These are phyloP conservation scores for Teratosphaeria gauchensis DNA, from an alignment of 2,329 filamentous ascomycete genomes.

Conservation along the genomic window DNA sequence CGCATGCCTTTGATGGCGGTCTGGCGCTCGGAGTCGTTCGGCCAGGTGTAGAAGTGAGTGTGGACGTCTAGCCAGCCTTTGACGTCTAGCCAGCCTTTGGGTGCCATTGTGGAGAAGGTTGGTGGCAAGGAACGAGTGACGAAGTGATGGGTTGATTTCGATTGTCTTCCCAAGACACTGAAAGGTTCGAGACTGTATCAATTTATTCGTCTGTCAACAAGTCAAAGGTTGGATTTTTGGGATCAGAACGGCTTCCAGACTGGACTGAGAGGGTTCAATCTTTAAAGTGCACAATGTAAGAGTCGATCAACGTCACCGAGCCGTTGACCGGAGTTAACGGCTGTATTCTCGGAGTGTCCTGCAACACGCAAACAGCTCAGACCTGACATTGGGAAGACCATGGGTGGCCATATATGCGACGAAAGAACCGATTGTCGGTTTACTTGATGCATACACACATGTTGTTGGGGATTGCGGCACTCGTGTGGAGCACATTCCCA, in stretches of 20 bases:
- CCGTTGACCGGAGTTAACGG: not conserved
- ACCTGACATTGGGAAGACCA: no score
- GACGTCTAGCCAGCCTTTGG: no score
- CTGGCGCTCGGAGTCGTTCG: not conserved
- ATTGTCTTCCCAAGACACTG: no score
- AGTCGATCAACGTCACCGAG: not conserved
- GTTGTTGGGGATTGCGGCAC: no score
- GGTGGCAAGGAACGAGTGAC: not conserved
- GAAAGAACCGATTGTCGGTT: not conserved
- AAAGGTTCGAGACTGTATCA: no score
- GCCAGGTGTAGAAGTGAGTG: constrained; percentile 1
- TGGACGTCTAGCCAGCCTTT: constrained; percentile 2
- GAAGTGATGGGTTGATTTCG: not conserved
- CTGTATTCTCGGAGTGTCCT: not conserved
- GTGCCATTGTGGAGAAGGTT: not conserved
- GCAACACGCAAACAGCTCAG: not conserved
- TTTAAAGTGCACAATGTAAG: not conserved
- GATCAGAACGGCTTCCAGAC: no score
- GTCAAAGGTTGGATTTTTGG: no score
- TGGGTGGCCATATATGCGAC: not conserved
- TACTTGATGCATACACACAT: not conserved
- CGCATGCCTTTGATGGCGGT: constrained; percentile 1
- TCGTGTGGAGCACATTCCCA: no score
- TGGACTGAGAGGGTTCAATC: no score
- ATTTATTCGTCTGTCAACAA: no score